Conservation (phyloP, 345 rosid genomes). For the Toxicodendron radicans region DNA sequence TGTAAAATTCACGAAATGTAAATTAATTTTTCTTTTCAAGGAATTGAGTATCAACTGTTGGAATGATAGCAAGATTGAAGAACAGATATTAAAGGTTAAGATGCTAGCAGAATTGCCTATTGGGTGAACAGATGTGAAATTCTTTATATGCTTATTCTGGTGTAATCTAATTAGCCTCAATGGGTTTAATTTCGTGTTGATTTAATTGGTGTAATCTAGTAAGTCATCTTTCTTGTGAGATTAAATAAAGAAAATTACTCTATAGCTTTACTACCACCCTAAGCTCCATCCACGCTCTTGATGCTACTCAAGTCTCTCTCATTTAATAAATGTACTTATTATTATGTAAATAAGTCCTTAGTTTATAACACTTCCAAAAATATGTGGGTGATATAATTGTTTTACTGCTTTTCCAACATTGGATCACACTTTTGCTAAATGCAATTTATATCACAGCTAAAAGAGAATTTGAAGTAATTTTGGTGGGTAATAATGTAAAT, state of each 20-base stretch:
- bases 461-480: neutral
- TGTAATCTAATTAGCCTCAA: slow-evolving; percentile 2
- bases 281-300: neutral
- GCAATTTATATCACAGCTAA: neutral
- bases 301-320: neutral
- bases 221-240: neutral
- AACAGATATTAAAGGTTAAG: neutral
- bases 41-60: neutral
- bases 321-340: neutral
- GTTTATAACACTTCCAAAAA: too few relatives aligned
- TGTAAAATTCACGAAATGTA: too few relatives aligned
- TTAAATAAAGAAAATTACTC: neutral
- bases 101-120: neutral
- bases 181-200: neutral
- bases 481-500: neutral
- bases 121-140: neutral
- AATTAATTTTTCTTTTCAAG: neutral
- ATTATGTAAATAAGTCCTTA: neutral
- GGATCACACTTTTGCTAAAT: neutral
- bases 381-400: neutral
- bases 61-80: neutral
- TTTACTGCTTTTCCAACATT: neutral
- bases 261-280: neutral
- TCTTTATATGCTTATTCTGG: neutral
- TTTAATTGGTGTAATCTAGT: neutral